Conservation (phyloP, 495 filamentous ascomycete genomes). For the Penicillium salamii region DNA sequence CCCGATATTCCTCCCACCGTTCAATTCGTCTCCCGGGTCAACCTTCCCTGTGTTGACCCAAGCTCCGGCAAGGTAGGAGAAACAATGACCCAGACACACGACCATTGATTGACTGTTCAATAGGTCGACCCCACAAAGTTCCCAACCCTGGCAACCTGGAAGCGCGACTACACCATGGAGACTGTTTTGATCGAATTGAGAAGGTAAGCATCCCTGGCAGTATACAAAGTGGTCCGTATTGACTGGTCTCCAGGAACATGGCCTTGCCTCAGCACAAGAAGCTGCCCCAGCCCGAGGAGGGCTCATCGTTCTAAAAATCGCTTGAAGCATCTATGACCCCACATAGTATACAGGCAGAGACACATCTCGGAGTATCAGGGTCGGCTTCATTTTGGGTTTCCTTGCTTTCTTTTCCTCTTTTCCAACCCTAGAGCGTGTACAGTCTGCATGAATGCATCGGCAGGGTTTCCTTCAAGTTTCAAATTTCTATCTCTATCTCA, state of each 20-base stretch:
- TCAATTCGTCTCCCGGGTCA: slow-evolving; percentile 88
- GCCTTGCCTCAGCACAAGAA: slow-evolving; percentile 92
- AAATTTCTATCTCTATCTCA: slow-evolving; percentile 17
- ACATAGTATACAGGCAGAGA: slow-evolving; percentile 1
- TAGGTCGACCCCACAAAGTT: slow-evolving; percentile 84
- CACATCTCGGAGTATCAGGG: slow-evolving; percentile 33
- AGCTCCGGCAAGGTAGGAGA: slow-evolving; percentile 65
- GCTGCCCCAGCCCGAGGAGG: slow-evolving; percentile 88
- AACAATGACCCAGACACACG: neutral
- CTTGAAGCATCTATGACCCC: slow-evolving; percentile 8
- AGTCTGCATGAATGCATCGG: slow-evolving; percentile 42
- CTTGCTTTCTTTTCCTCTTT: slow-evolving; percentile 18
- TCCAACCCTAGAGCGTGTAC: slow-evolving; percentile 38
- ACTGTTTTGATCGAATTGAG: slow-evolving; percentile 87
- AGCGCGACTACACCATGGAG: slow-evolving; percentile 86
- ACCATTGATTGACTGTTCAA: slow-evolving; percentile 1
- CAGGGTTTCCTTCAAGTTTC: slow-evolving; percentile 25
- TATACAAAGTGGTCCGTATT: neutral
- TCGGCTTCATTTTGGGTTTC: slow-evolving; percentile 26
- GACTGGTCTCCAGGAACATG: slow-evolving; percentile 69
- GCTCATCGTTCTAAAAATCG: slow-evolving; percentile 66
- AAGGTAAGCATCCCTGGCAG: slow-evolving; percentile 46
- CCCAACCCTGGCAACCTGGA: slow-evolving; percentile 83
- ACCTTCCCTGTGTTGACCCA: slow-evolving; percentile 86
- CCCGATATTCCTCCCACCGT: slow-evolving; percentile 85